Evolutionary conservation across 139 green algal genomes (phyloP).

Genomic region (Eudorina sp.): DNA sequence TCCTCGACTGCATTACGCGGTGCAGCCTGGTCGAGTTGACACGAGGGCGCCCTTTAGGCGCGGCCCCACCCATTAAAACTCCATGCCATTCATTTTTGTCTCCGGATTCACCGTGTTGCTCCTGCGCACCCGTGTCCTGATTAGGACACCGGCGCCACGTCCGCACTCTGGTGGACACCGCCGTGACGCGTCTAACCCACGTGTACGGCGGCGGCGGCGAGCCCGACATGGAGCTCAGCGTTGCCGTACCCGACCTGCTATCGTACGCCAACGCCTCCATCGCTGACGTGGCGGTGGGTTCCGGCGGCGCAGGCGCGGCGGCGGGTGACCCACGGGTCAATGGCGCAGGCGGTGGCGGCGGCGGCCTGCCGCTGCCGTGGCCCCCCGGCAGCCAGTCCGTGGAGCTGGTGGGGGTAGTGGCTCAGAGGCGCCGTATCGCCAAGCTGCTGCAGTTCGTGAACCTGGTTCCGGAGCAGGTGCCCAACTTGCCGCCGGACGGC

Average conservation of each 20-base stretch:
- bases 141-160: constrained; percentile 45
- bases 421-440: constrained; percentile 47
- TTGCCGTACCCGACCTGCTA: constrained; percentile 35
- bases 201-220: constrained; percentile 38
- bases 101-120: too few relatives aligned
- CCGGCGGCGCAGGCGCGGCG: not conserved
- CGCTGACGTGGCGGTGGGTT: constrained; percentile 5
- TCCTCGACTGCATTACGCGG: too few relatives aligned
- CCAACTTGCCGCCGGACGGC: not conserved
- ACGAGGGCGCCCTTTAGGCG: too few relatives aligned
- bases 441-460: constrained; percentile 54
- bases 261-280: not conserved
- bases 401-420: constrained; percentile 46
- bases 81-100: too few relatives aligned
- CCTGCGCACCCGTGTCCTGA: not conserved
- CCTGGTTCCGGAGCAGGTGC: constrained; percentile 49
- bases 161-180: constrained; percentile 46
- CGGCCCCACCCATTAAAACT: too few relatives aligned
- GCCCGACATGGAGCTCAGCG: constrained; percentile 14
- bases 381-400: constrained; percentile 31
- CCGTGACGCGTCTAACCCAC: constrained; percentile 20
- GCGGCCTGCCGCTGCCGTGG: constrained; percentile 48
- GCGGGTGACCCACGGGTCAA: too few relatives aligned
- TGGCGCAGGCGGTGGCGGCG: too few relatives aligned
- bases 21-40: too few relatives aligned